A percentile compares a stretch with the other conserved stretches of the same genome.
phyloP scores from a whole-genome alignment of 257 asterid species.

The Ballota nigra region DNA sequence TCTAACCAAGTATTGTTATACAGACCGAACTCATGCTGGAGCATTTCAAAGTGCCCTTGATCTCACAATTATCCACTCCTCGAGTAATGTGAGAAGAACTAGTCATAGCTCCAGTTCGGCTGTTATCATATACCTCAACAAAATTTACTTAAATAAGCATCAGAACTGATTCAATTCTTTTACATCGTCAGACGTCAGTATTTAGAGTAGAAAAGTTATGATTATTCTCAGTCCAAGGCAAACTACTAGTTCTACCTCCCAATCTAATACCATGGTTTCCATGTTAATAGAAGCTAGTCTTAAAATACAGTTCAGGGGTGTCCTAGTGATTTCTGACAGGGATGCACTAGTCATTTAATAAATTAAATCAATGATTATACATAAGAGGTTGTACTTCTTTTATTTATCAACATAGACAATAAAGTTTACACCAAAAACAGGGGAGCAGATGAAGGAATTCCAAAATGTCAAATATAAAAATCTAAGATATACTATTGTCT shows the following conservation, averaged over 20 bases:
- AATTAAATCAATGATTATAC: neutral
- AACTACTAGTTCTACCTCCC: neutral
- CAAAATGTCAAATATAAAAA: neutral
- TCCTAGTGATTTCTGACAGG: neutral
- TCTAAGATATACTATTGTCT: neutral
- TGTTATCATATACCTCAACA: neutral
- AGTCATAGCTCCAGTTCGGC: conserved; percentile 7
- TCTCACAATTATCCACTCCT: too few relatives aligned
- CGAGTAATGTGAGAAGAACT: neutral
- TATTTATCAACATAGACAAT: neutral
- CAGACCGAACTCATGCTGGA: neutral
- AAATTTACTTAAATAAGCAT: neutral
- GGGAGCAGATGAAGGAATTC: neutral
- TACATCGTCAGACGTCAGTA: neutral
- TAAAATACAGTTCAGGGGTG: neutral
- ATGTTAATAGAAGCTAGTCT: neutral
- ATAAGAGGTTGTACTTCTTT: neutral
- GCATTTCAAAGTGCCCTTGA: neutral
- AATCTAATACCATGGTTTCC: neutral
- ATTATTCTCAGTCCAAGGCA: neutral
- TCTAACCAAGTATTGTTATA: neutral
- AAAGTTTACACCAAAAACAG: neutral
- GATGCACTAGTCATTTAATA: neutral
- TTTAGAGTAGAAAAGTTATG: neutral
- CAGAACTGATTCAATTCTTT: neutral